Evolutionary conservation across 2,329 filamentous ascomycete genomes (phyloP).

Genomic region (Colletotrichum salicis): DNA sequence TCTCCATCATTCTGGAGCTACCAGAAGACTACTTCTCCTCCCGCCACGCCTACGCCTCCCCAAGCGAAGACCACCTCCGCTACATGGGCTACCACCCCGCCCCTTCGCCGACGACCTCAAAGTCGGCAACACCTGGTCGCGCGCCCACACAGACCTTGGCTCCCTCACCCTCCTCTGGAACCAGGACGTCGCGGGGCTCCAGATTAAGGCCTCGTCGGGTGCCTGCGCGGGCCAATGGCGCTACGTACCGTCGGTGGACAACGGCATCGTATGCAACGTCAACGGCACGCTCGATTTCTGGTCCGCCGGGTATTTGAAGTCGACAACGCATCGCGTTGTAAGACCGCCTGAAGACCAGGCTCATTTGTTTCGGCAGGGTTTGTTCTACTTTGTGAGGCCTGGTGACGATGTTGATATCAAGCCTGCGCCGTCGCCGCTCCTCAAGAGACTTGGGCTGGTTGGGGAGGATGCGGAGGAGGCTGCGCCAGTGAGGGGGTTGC

Average conservation of each 20-base stretch:
- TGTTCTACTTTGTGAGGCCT: conserved; percentile 51
- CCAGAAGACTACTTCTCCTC: conserved; percentile 63
- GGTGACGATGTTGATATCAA: conserved; percentile 45
- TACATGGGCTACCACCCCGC: conserved; percentile 65
- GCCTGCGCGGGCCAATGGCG: conserved; percentile 50
- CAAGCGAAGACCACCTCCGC: conserved; percentile 64
- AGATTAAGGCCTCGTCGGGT: conserved; percentile 50
- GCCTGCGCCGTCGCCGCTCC: conserved; percentile 43
- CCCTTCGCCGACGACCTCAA: conserved; percentile 50
- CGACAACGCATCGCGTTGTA: conserved; percentile 48
- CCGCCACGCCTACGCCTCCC: conserved; percentile 61
- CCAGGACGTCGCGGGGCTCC: conserved; percentile 63
- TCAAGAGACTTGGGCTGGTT: conserved; percentile 42
- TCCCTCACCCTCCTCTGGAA: conserved; percentile 64
- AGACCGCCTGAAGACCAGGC: conserved; percentile 48
- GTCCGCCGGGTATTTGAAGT: conserved; percentile 45
- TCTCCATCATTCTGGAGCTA: conserved; percentile 63
- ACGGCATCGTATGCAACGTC: conserved; percentile 58
- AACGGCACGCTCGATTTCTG: conserved; percentile 45
- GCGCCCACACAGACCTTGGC: conserved; percentile 62
- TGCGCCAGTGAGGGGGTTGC: conserved; percentile 47
- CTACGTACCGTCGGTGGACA: conserved; percentile 55
- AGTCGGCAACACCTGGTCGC: conserved; percentile 41
- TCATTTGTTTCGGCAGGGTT: conserved; percentile 43
- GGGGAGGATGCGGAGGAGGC: conserved; percentile 39